Evolutionary conservation across 495 filamentous ascomycete species (phyloP), one percentile per base, ranked within the genome.

Genomic region (Durotheca rogersii): DNA sequence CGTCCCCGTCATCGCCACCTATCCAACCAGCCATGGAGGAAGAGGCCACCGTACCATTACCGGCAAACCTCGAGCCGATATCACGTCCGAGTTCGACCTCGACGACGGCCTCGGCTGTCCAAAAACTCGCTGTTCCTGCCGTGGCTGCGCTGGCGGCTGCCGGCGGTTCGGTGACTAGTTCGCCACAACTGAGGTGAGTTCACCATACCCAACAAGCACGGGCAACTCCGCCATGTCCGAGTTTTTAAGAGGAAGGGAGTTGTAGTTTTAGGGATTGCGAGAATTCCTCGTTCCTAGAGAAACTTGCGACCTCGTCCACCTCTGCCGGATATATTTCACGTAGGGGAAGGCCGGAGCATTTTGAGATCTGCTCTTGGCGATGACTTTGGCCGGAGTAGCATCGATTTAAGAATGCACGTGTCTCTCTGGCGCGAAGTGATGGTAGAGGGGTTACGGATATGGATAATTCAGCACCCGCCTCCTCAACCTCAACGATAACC

Each of bases 181-280:
- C 83, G 58, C 81, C 81, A 44, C 85, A 84, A 68, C 63, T 80
- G 59, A 82, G 86, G 87, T 90, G 46, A 71, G 72, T 74, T 34
- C 16, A 15, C 23, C 31, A 4, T 27, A 15, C 15, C 25, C 3
- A 52, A 41, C 15, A 43, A 42, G 6, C 20, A 43, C 25, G 51
- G n/a, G 17, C 37, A 32, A 45, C 36, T 14, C 25, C 29, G 23
- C 17, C 37, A 25, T 33, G 38, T 18, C 15, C 4, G 23, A 17
- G 42, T 34, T 7, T 53, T 45, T 20, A n/a, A 18, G 16, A 18
- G 30, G 30, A 34, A 4, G 23, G 23, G n/a, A 16, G 18, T 33
- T 5, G 7, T 16, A 15, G 11, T 21, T 30, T 34, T 17, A 2
- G 30, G n/a, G 29, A 3, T 14, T 17, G 31, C 21, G 6, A 10